phyloP scores from a whole-genome alignment of 352 stramenopile genomes.

The Ochromonadaceae sp. region DNA sequence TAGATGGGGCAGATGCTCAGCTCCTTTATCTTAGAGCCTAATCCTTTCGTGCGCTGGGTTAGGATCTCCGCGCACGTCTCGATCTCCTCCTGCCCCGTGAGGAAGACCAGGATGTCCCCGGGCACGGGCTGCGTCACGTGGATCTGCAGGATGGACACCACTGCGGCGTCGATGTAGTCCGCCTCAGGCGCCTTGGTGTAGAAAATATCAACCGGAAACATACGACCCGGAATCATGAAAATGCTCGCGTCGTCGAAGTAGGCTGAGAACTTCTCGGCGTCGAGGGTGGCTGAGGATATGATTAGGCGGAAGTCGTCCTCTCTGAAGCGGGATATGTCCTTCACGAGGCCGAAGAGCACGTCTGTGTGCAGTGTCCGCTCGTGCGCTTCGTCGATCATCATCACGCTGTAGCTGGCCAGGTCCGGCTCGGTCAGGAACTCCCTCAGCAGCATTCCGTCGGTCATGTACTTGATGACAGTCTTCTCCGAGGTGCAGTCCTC shows the following conservation, averaged over 20 bases:
- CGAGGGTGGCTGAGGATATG: slow-evolving; percentile 38
- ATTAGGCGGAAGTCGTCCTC: slow-evolving; percentile 62
- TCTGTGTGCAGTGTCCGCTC: slow-evolving; percentile 95
- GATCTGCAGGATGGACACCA: slow-evolving; percentile 84
- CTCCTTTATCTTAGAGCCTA: slow-evolving; percentile 92
- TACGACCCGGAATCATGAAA: slow-evolving; percentile 94
- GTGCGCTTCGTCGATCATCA: slow-evolving; percentile 98
- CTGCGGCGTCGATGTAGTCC: slow-evolving; percentile 94
- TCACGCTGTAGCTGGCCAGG: slow-evolving; percentile 85
- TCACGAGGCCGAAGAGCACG: slow-evolving; percentile 96
- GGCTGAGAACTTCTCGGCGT: slow-evolving; percentile 94
- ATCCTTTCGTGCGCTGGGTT: slow-evolving; percentile 64
- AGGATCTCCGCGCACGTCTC: slow-evolving; percentile 91
- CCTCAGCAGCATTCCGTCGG: slow-evolving; percentile 95
- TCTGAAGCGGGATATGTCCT: slow-evolving; percentile 88
- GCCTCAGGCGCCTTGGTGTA: slow-evolving; percentile 95
- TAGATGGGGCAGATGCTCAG: slow-evolving; percentile 98
- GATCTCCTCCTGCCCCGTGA: slow-evolving; percentile 99
- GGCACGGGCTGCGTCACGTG: slow-evolving; percentile 89
- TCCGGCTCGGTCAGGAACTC: slow-evolving; percentile 95
- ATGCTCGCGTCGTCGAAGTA: slow-evolving; percentile 98
- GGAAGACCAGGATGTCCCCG: slow-evolving; percentile 97
- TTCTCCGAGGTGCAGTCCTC: slow-evolving; percentile 95
- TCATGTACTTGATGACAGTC: slow-evolving; percentile 95
- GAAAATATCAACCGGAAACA: slow-evolving; percentile 87